These are phyloP conservation scores for Pinus taeda DNA, from an alignment of 75 land plant species.

Conservation along the genomic window DNA sequence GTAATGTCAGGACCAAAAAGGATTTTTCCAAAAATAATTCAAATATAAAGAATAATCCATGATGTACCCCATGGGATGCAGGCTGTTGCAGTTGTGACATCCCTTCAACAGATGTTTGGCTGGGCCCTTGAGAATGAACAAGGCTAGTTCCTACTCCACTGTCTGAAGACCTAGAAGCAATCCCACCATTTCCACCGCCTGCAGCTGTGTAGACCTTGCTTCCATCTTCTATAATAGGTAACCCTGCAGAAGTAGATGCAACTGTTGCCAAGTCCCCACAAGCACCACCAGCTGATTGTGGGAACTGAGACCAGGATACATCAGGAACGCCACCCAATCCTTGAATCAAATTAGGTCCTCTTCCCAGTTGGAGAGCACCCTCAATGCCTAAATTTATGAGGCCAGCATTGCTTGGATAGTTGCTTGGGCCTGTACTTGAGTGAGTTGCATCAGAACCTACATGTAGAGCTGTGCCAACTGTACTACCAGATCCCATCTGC, in stretches of 20 bases:
- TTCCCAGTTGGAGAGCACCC: neutral
- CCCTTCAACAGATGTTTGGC: neutral
- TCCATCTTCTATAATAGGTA: slow-evolving; percentile 8
- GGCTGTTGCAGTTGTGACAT: slow-evolving; percentile 3
- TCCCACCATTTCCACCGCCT: neutral
- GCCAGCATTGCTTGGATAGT: neutral
- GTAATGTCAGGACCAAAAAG: neutral
- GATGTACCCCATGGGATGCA: neutral
- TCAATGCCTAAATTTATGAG: neutral
- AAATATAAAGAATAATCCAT: neutral
- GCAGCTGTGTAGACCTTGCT: no score
- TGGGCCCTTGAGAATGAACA: neutral
- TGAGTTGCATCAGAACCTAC: slow-evolving; percentile 1
- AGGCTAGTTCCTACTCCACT: neutral
- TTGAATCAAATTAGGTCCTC: neutral
- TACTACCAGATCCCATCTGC: slow-evolving; percentile 5
- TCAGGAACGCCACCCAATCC: neutral
- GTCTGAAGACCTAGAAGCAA: neutral
- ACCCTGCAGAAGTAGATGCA: neutral
- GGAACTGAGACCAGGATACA: slow-evolving; percentile 5
- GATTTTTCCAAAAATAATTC: no score
- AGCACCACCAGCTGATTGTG: neutral
- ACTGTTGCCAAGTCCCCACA: slow-evolving; percentile 3
- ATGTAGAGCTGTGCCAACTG: neutral
- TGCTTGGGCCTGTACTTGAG: neutral